Evolutionary conservation across 345 rosid species (phyloP).

Genomic region (Gossypium sturtianum): DNA sequence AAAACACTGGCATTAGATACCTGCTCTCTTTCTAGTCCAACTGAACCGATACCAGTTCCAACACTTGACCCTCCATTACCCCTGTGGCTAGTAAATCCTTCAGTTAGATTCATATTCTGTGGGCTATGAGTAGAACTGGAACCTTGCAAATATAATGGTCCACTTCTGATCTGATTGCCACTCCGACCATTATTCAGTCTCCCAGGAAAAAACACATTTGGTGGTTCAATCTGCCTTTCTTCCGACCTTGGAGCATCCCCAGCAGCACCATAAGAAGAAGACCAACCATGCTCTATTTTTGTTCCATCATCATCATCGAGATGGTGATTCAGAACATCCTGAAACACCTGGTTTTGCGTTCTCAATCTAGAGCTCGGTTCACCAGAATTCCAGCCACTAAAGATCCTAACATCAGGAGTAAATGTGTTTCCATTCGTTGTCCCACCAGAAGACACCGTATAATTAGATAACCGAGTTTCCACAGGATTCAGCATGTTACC

Average conservation of each 20-base stretch:
- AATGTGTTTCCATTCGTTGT: conserved; percentile 30
- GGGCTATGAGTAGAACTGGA: conserved; percentile 42
- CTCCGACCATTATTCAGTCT: conserved; percentile 23
- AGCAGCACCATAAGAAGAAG: conserved; percentile 30
- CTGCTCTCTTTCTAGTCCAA: conserved; percentile 27
- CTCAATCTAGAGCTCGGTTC: conserved; percentile 53
- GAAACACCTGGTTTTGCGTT: conserved; percentile 32
- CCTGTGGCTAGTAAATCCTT: conserved; percentile 32
- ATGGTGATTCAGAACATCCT: conserved; percentile 3
- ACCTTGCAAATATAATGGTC: conserved; percentile 38
- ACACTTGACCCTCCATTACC: conserved; percentile 28
- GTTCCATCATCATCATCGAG: conserved; percentile 26
- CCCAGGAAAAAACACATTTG: conserved; percentile 30
- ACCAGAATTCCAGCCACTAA: conserved; percentile 55
- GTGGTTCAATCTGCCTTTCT: conserved; percentile 40
- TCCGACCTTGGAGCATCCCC: conserved; percentile 42
- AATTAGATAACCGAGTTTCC: conserved; percentile 36
- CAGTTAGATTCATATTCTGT: conserved; percentile 31
- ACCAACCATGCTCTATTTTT: conserved; percentile 44
- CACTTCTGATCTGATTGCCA: conserved; percentile 39
- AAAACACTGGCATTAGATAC: conserved; percentile 22
- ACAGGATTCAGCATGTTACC: conserved; percentile 40
- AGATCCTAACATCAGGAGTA: conserved; percentile 34
- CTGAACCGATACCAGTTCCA: conserved; percentile 24
- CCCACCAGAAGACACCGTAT: conserved; percentile 33